Evolutionary conservation across 345 rosid species (phyloP), one percentile per base, ranked within the genome.

Genomic region (Cardamine chenopodiifolia): DNA sequence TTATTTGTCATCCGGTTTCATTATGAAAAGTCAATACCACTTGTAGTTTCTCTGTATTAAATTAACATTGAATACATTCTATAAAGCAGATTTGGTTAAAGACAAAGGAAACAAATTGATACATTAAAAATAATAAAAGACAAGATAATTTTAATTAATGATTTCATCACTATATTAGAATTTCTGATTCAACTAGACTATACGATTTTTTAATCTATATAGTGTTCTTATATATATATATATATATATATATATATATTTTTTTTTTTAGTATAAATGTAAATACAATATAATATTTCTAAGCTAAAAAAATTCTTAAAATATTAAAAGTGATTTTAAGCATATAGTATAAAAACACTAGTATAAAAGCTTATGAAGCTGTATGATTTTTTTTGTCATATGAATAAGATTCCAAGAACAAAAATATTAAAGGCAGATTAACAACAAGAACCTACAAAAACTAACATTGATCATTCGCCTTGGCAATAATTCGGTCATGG

Each of bases 21-120:
- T 32, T 73, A 55, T 44, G 0, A 55, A 74, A 74, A 74, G 59
- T 74, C 78, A 74, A 20, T 5, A 7, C 18, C 31, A 60, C 75
- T 70, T 60, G 66, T 70, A 2, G 12, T 45, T 47, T 22, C 28
- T 3, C 2, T 26, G 28, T 6, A 32, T 70, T 4, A 56, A 8
- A 44, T 4, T 5, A 45, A 4, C 47, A 59, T 4, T 34, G 15
- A 20, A 44, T 70, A 17, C 56, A 3, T 14, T 58, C 14, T 22
- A 31, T 11, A 37, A 45, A 70, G 15, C 34, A 32, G 20, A 13
- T 31, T 8, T 70, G n/a, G 23, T 15, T 58, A 45, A 9, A 70
- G 22, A 47, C 42, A 32, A 42, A 44, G 15, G 22, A 57, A 19
- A 7, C 55, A 19, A 29, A 44, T 55, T 28, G 29, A 5, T 29